phyloP scores from a whole-genome alignment of 352 stramenopile species.

The Elongisporangium prolatum region DNA sequence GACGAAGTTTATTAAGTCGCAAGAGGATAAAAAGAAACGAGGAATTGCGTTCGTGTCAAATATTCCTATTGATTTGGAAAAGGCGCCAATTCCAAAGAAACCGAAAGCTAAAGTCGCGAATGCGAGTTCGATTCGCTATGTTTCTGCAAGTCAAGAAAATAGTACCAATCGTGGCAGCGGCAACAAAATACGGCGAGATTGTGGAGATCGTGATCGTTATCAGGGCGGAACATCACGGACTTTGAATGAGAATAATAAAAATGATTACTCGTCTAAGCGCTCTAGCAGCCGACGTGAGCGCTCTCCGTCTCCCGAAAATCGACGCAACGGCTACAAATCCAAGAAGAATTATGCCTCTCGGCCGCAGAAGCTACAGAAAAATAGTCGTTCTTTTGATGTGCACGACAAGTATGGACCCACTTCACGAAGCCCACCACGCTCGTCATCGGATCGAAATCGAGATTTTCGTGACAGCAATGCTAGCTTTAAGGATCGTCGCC shows the following conservation, averaged over 20 bases:
- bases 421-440: neutral
- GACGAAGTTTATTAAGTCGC: constrained; percentile 11
- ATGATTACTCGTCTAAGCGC: neutral
- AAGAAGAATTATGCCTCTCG: constrained; percentile 1
- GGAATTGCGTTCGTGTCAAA: neutral
- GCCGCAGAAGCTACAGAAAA: constrained; percentile 12
- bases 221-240: neutral
- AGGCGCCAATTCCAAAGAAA: constrained; percentile 18
- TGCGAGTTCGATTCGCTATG: constrained; percentile 4
- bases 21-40: constrained; percentile 3
- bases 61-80: constrained; percentile 15
- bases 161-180: neutral
- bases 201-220: constrained; percentile 1
- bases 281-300: neutral
- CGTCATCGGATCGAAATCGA: neutral
- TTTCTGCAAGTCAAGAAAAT: neutral
- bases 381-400: constrained; percentile 10
- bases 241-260: neutral
- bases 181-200: constrained; percentile 13
- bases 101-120: constrained; percentile 5
- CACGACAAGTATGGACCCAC: constrained; percentile 1
- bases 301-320: constrained; percentile 8
- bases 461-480: neutral
- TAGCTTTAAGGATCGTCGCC: constrained; percentile 1
- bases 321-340: constrained; percentile 10